Evolutionary conservation across 2,329 filamentous ascomycete species (phyloP), one percentile per base, ranked within the genome.

Genomic region (Fusarium nisikadoi): DNA sequence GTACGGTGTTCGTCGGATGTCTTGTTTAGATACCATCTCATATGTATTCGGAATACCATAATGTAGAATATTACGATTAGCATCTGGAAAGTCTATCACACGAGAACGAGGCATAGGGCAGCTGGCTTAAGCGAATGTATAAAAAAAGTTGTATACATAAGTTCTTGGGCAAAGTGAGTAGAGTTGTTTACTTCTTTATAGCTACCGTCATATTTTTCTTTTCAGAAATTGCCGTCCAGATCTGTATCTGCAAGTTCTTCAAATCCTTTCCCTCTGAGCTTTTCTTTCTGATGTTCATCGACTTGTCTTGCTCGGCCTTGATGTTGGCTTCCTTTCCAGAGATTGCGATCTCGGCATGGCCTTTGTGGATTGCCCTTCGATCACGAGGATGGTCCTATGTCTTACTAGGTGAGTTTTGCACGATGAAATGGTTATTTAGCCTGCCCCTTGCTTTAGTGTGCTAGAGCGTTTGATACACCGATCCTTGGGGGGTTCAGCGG

Each of bases 11-110:
- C 64, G 45, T 62, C 27, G 70, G 70, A 52, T 70, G 67, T 61
- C 53, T 63, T 38, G 43, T 72, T 60, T 75, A 72, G 68, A 77
- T 77, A 77, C 73, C 75, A 74, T 77, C 57, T 72, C 61, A 65
- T 60, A 66, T 70, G 57, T 59, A 68, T 61, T 65, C 42, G 54
- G 63, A 53, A 43, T 47, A 67, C 65, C 68, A 73, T 68, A 64
- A 50, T 66, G 58, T 63, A 52, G 55, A 74, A 67, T 71, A 64
- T 66, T 52, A 71, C 68, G 50, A 70, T 56, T 61, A 63, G 59
- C 61, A 59, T 55, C 38, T 36, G 41, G 29, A 56, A 49, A 56
- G 19, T 56, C 23, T 47, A 47, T 46, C 8, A 12, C 31, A 25
- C 14, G 53, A 56, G 38, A 46, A 56, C 10, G 12, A 46, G 23